Base-by-base conservation (phyloP, 371 early-diverging fungal species). In the Circinella minor region DNA sequence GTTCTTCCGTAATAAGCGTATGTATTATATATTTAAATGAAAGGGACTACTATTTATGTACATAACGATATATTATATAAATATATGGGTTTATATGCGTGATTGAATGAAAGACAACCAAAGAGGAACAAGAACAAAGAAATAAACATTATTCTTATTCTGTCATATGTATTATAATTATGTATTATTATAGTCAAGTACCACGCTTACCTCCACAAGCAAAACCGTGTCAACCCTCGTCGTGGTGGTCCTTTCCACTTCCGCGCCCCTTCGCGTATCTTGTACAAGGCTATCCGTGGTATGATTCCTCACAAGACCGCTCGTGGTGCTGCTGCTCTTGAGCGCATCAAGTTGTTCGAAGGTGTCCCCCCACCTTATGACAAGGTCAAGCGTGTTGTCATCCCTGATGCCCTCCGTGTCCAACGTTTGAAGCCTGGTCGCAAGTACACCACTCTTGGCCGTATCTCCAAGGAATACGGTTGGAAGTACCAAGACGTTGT, bases 301-400 rank as follows among this genome's bases (percentile, higher is more conserved):
- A 99, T 99, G 99, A 81, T 99, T 77, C 99, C 99, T 68, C 98
- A 99, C 93, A 99, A 98, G 94, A 96, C 98, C 66, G 86, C 95
- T 70, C 97, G 98, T 83, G 99, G 99, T 86, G 93, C 96, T 72
- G 94, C 94, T 66, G 99, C 99, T 75, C 88, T 99, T 73, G 94
- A 93, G 73, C 96, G 99, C 87, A 88, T 99, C 79, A 96, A 96
- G 93, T 92, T 98, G 76, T 99, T 98, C 78, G 99, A 99, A 85
- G 99, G 99, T 87, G 93, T 99, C 74, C 99, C 99, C 68, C 89
- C 97, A 76, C 97, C 99, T 65, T 99, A 97, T 82, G 97, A 98
- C 90, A 92, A 90, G 84, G 81, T 88, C 79, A 98, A 99, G 92
- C 95, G 97, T 82, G 88, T 98, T 80, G 98, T 99, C 69, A 92